Evolutionary conservation across 176 grass and related monocot species (phyloP).

Genomic region (Triticum dicoccoides): DNA sequence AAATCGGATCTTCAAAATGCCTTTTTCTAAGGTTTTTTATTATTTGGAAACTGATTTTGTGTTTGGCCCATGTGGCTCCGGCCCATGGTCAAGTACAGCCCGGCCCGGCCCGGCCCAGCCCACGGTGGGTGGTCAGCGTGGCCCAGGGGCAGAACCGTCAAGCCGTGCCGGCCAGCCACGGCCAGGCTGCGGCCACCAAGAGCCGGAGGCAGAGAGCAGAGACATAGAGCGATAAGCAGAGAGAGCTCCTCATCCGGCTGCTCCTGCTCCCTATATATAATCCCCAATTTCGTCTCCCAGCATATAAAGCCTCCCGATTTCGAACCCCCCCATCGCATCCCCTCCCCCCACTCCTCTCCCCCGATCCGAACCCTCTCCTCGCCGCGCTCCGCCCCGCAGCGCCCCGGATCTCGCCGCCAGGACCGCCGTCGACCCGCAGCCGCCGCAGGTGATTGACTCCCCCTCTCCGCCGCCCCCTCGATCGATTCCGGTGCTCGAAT

Average conservation of each 20-base stretch:
- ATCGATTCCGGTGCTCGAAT: neutral
- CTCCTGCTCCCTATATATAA: neutral
- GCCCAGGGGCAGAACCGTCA: neutral
- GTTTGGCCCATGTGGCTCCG: too few species aligned
- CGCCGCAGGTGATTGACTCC: neutral
- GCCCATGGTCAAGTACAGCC: too few species aligned
- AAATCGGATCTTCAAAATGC: too few species aligned
- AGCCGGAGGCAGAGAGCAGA: neutral
- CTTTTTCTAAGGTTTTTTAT: too few species aligned
- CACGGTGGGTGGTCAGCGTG: neutral
- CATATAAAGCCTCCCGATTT: slow-evolving; percentile 20
- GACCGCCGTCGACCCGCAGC: neutral
- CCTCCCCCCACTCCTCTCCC: neutral
- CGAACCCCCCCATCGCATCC: neutral
- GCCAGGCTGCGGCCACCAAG: too few species aligned
- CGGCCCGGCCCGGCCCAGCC: too few species aligned
- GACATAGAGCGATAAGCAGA: neutral
- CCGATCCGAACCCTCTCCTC: neutral
- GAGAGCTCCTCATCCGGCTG: too few species aligned
- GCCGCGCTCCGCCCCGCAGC: neutral
- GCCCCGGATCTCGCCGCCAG: neutral
- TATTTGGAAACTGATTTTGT: too few species aligned
- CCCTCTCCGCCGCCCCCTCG: neutral
- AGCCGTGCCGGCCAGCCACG: neutral
- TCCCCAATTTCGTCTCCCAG: neutral